These are phyloP conservation scores for Erythrophleum fordii DNA, from an alignment of 306 rosid species.

Conservation along the genomic window DNA sequence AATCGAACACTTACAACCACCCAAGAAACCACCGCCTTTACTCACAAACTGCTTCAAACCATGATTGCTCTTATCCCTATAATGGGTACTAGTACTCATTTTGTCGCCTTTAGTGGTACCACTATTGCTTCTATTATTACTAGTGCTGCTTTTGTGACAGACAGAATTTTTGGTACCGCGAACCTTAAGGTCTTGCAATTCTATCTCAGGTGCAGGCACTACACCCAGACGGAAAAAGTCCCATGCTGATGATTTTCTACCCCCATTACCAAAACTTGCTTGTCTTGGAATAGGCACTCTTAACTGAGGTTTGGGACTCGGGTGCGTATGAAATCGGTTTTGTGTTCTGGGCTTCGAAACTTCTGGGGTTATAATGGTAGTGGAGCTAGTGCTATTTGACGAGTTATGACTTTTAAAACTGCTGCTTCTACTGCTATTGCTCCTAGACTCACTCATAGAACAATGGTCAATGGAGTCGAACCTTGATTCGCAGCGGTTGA, in stretches of 20 bases:
- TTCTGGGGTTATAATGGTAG: conserved; percentile 31
- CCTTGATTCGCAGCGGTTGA: conserved; percentile 37
- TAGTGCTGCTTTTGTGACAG: conserved; percentile 41
- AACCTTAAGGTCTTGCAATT: conserved; percentile 55
- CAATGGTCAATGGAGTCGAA: conserved; percentile 50
- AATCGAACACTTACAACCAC: conserved; percentile 65
- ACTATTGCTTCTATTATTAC: conserved; percentile 25
- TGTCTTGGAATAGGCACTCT: conserved; percentile 43
- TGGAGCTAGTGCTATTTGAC: conserved; percentile 48
- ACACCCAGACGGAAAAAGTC: conserved; percentile 69
- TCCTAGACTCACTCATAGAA: conserved; percentile 36
- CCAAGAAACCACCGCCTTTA: conserved; percentile 46
- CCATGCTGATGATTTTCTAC: conserved; percentile 62
- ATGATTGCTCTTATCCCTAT: conserved; percentile 21
- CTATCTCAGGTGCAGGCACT: conserved; percentile 67
- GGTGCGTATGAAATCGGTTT: conserved; percentile 54
- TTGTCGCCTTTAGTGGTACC: conserved; percentile 7
- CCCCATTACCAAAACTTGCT: conserved; percentile 41
- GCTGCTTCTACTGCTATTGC: conserved; percentile 62
- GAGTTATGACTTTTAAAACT: conserved; percentile 55
- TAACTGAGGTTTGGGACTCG: conserved; percentile 74
- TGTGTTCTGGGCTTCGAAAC: conserved; percentile 42
- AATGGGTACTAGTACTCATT: not conserved
- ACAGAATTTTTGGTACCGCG: conserved; percentile 44
- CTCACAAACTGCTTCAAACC: conserved; percentile 32